Evolutionary conservation across 2,329 filamentous ascomycete species (phyloP).

Genomic region (Aspergillus sp.): DNA sequence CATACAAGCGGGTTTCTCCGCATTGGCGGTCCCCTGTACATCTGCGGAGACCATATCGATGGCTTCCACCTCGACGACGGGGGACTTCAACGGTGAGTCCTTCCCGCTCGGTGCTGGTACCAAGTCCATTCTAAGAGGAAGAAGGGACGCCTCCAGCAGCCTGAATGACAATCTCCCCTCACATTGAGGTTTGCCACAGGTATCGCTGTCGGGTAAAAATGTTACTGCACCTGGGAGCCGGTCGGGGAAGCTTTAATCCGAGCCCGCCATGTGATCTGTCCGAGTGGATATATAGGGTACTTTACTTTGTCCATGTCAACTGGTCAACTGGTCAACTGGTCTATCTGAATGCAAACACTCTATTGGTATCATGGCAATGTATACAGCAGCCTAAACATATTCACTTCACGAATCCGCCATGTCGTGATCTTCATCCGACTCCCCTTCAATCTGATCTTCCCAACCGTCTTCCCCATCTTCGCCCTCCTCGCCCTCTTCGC

Average conservation of each 20-base stretch:
- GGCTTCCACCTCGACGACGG: slow-evolving; percentile 28
- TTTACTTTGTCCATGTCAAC: slow-evolving; percentile 1
- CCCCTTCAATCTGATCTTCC: slow-evolving; percentile 48
- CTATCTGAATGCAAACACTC: slow-evolving; percentile 7
- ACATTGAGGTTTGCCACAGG: slow-evolving; percentile 24
- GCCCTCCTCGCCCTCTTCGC: slow-evolving; percentile 46
- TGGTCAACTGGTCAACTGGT: slow-evolving; percentile 1
- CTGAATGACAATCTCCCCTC: slow-evolving; percentile 19
- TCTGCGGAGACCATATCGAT: slow-evolving; percentile 19
- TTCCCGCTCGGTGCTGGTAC: slow-evolving; percentile 26
- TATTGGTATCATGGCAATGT: slow-evolving; percentile 25
- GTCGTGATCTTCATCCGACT: slow-evolving; percentile 41
- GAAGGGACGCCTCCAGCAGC: slow-evolving; percentile 23
- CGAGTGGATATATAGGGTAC: slow-evolving; percentile 1
- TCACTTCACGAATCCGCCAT: slow-evolving; percentile 44
- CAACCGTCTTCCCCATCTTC: slow-evolving; percentile 43
- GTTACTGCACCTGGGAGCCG: slow-evolving; percentile 15
- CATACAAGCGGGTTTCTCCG: slow-evolving; percentile 17
- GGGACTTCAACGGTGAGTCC: slow-evolving; percentile 23
- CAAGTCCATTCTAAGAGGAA: slow-evolving; percentile 30
- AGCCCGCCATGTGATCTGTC: slow-evolving; percentile 9
- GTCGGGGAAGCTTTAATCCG: slow-evolving; percentile 24
- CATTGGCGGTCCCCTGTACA: slow-evolving; percentile 12
- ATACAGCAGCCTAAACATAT: slow-evolving; percentile 1
- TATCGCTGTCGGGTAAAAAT: slow-evolving; percentile 15